These are phyloP conservation scores for Heliophila coronopifolia DNA, from an alignment of 441 rosid species.

Conservation along the genomic window DNA sequence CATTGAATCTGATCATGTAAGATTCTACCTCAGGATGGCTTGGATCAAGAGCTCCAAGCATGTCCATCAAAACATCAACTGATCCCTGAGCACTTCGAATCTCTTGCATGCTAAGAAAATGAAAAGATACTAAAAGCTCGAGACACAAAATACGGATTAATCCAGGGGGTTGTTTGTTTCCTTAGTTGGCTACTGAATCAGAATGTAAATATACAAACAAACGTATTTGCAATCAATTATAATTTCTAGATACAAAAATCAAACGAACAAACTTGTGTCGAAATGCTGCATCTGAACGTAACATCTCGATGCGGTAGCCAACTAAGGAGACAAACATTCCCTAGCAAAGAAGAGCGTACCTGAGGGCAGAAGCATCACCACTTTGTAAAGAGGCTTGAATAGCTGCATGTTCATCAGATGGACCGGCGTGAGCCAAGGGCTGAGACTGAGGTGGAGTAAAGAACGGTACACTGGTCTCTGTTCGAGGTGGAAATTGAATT, in stretches of 20 bases:
- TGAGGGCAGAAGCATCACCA: slow-evolving; percentile 74
- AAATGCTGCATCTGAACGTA: too few relatives aligned
- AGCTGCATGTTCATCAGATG: slow-evolving; percentile 75
- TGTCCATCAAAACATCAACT: slow-evolving; percentile 75
- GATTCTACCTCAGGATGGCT: slow-evolving; percentile 60
- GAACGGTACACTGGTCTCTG: slow-evolving; percentile 67
- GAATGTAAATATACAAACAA: too few relatives aligned
- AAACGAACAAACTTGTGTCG: too few relatives aligned
- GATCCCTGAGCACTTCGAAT: slow-evolving; percentile 68
- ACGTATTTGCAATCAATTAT: too few relatives aligned
- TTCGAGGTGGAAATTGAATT: slow-evolving; percentile 88
- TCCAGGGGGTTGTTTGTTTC: too few relatives aligned
- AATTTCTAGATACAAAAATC: too few relatives aligned
- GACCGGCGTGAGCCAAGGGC: slow-evolving; percentile 45
- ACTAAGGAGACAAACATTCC: too few relatives aligned
- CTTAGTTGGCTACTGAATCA: too few relatives aligned
- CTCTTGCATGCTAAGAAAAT: slow-evolving; percentile 56
- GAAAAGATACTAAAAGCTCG: slow-evolving; percentile 8
- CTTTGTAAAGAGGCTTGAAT: slow-evolving; percentile 81
- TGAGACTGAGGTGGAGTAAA: slow-evolving; percentile 98
- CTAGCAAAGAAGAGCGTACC: slow-evolving; percentile 50
- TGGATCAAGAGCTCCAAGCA: slow-evolving; percentile 86
- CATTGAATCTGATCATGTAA: background rate
- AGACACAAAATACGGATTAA: too few relatives aligned
- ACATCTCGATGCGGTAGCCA: too few relatives aligned